A percentile compares a stretch with the other conserved stretches of the same genome.
These are phyloP conservation scores for Phanerochaete sordida DNA, from an alignment of 768 basidiomycete species.

Conservation along the genomic window DNA sequence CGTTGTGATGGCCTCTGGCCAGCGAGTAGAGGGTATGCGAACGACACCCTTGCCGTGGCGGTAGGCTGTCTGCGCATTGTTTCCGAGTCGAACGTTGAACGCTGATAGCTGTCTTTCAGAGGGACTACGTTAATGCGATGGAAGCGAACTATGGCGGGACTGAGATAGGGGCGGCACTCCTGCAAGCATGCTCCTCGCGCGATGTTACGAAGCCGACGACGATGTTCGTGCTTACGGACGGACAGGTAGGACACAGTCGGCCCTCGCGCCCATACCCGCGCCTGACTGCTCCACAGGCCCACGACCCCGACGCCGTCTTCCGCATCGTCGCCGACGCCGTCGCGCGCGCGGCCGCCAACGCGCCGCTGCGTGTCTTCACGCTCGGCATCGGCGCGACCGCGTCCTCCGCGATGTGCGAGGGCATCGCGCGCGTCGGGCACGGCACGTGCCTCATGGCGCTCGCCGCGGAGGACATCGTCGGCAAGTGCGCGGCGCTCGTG, in stretches of 20 bases:
- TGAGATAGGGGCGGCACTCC: slow-evolving; percentile 42
- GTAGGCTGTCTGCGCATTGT: not conserved
- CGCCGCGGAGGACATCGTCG: slow-evolving; percentile 40
- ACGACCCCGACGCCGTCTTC: not conserved
- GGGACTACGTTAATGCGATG: not conserved
- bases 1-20: slow-evolving; percentile 30
- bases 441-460: slow-evolving; percentile 47
- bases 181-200: slow-evolving; percentile 33
- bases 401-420: slow-evolving; percentile 48
- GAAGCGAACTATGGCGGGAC: slow-evolving; percentile 44
- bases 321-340: slow-evolving; percentile 30
- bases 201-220: slow-evolving; percentile 35
- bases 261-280: not conserved
- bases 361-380: slow-evolving; percentile 47
- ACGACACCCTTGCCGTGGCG: not conserved
- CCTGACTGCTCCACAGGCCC: not conserved
- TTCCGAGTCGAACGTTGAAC: too few relatives aligned
- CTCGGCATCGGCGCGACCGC: slow-evolving; percentile 53
- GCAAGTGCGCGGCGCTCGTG: slow-evolving; percentile 49
- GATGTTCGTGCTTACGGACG: slow-evolving; percentile 60
- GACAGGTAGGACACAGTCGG: slow-evolving; percentile 30
- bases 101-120: not conserved
- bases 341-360: slow-evolving; percentile 23
- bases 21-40: not conserved
- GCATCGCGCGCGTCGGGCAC: slow-evolving; percentile 49